These are phyloP conservation scores for Scytalidium lignicola DNA, from an alignment of 2,329 filamentous ascomycete species.

Conservation along the genomic window DNA sequence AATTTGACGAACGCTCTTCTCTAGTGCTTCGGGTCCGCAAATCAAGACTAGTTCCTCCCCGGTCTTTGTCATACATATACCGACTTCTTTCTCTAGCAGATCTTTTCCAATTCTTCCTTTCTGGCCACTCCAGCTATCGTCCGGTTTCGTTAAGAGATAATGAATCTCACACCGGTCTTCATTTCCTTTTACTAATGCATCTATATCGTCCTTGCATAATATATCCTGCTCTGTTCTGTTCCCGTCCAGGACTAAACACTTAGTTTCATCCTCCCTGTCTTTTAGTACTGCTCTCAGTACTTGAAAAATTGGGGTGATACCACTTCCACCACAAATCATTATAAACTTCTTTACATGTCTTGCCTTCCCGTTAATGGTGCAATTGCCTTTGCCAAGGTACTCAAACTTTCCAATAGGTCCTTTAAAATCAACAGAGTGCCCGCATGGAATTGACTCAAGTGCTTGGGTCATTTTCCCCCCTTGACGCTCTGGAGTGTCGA, in stretches of 20 bases:
- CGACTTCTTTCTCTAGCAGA: constrained; percentile 56
- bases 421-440: constrained; percentile 76
- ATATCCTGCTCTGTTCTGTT: constrained; percentile 78
- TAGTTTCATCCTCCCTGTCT: constrained; percentile 57
- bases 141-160: constrained; percentile 63
- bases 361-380: constrained; percentile 51
- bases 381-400: constrained; percentile 65
- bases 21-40: constrained; percentile 73
- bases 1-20: constrained; percentile 57
- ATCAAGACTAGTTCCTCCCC: constrained; percentile 63
- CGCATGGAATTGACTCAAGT: constrained; percentile 66
- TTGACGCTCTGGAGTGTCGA: constrained; percentile 46
- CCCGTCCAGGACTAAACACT: constrained; percentile 70
- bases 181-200: constrained; percentile 51
- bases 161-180: constrained; percentile 56
- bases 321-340: constrained; percentile 87
- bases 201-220: constrained; percentile 70
- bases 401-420: constrained; percentile 83
- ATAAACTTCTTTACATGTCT: constrained; percentile 62
- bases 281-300: constrained; percentile 70
- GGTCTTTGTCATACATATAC: constrained; percentile 29
- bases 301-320: constrained; percentile 88
- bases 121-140: constrained; percentile 61
- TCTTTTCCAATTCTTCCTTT: constrained; percentile 61
- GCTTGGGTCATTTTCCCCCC: constrained; percentile 82